phyloP scores from a whole-genome alignment of 2,329 filamentous ascomycete genomes.

The Thielaviopsis ethacetica region DNA sequence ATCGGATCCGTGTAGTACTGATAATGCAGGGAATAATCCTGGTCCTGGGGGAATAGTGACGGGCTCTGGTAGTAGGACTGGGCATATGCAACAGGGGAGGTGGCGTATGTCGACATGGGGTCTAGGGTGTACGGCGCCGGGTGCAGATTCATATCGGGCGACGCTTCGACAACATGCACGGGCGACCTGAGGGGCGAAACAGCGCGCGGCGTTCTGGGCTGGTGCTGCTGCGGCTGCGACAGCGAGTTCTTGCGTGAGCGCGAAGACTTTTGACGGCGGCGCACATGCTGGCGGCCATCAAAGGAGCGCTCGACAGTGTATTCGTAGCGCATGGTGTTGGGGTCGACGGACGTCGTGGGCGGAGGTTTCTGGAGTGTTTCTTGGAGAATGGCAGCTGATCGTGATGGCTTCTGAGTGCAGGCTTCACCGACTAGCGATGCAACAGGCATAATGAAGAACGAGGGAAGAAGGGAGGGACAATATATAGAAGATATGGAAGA shows the following conservation, averaged over 20 bases:
- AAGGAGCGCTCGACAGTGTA: neutral
- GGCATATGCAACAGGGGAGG: neutral
- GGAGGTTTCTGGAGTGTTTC: neutral
- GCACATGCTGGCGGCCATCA: conserved; percentile 1
- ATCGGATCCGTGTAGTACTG: neutral
- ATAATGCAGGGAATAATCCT: neutral
- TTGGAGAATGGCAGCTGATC: neutral
- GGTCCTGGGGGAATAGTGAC: neutral
- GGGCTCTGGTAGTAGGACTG: neutral
- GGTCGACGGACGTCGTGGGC: too few species aligned
- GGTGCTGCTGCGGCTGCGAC: too few species aligned
- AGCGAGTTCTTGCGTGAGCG: neutral
- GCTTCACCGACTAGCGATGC: neutral
- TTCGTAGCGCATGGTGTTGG: neutral
- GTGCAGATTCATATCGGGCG: neutral
- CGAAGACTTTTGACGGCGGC: neutral
- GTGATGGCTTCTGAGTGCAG: too few species aligned
- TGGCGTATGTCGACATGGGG: neutral
- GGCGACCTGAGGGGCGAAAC: neutral
- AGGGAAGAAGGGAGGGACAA: neutral
- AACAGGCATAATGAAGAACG: neutral
- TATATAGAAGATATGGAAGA: neutral
- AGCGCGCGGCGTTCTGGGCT: neutral
- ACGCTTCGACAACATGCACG: neutral
- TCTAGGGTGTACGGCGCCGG: neutral